Percentiles rank a stretch among this genome's conserved stretches.
Evolutionary conservation across 139 green algal species (phyloP).

Genomic region (Picochlorum costavermella): DNA sequence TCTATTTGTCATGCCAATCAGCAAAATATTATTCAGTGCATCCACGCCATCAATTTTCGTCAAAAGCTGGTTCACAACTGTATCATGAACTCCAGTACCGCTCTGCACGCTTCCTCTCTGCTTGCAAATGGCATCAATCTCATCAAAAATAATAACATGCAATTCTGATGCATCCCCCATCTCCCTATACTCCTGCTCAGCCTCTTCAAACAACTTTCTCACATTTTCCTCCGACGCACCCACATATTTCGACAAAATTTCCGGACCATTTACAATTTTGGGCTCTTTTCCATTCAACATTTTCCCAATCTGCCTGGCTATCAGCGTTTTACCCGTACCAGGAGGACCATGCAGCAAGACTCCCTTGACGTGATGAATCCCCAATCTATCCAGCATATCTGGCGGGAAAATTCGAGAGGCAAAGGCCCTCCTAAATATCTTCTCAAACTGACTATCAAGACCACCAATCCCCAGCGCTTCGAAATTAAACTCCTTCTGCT

Average conservation of each 20-base stretch:
- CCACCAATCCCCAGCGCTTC: conserved; percentile 95
- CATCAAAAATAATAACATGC: conserved; percentile 99
- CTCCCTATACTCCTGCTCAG: conserved; percentile 11
- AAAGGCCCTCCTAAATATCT: conserved; percentile 96
- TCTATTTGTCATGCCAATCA: conserved; percentile 93
- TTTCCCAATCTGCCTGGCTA: conserved; percentile 97
- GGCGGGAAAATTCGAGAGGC: conserved; percentile 88
- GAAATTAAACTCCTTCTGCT: conserved; percentile 91
- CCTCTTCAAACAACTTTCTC: conserved; percentile 79
- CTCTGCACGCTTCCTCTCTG: conserved; percentile 63
- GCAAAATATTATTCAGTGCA: conserved; percentile 98
- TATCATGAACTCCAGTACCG: conserved; percentile 90
- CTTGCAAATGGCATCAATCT: conserved; percentile 99
- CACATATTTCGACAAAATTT: conserved; percentile 90
- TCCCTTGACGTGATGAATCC: conserved; percentile 94
- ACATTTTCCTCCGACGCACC: conserved; percentile 96
- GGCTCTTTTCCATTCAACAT: conserved; percentile 98
- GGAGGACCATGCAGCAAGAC: conserved; percentile 73
- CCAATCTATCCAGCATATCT: conserved; percentile 74
- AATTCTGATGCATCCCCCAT: conserved; percentile 60
- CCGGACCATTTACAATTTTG: conserved; percentile 79
- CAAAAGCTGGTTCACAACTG: conserved; percentile 97
- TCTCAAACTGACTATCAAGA: conserved; percentile 90
- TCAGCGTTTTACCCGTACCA: conserved; percentile 93
- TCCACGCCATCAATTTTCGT: conserved; percentile 99